Evolutionary conservation across 345 rosid genomes (phyloP), one percentile per base, ranked within the genome.

Genomic region (Stellera chamaejasme): DNA sequence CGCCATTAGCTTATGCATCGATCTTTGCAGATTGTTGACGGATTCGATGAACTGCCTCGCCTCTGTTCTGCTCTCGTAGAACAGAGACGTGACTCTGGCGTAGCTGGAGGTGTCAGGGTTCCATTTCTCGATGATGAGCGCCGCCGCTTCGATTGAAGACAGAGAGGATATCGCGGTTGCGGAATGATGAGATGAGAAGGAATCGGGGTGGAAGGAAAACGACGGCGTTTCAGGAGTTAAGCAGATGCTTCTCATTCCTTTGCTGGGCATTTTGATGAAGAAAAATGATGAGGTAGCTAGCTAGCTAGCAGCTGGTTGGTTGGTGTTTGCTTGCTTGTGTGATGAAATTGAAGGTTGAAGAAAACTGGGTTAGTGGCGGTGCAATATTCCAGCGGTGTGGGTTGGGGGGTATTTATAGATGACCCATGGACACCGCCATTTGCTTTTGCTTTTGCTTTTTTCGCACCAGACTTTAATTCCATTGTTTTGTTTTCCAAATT

Each of bases 21-120:
- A 62, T 6, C 67, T 49, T 12, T 76, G 93, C 6, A 85, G 65
- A 13, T 62, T 65, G 46, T 42, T 61, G 26, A 78, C 68, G 61
- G 75, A 74, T 50, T 48, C 64, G 44, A 82, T 46, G 64, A 74
- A 85, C 65, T 69, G 69, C 52, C 36, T 71, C 43, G 88, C 84
- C 63, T 82, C 88, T 10, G 36, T 48, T 19, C 69, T 78, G 61
- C 61, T 59, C 48, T 76, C 75, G 49, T 69, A 61, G 61, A 77
- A 60, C 48, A 85, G 74, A 19, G 77, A 68, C 7, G 79, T 77
- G 9, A 67, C 73, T 45, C 52, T 54, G 15, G 81, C 74, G 56
- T 58, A 71, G 36, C 63, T 47, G 0, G 79, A 68, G 10, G 82
- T 54, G 11, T 71, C 70, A 0, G 82, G 72, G 43, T 66, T 45